Evolutionary conservation across 2,329 filamentous ascomycete genomes (phyloP), one percentile per base, ranked within the genome.

Genomic region (Shiraia bambusicola): DNA sequence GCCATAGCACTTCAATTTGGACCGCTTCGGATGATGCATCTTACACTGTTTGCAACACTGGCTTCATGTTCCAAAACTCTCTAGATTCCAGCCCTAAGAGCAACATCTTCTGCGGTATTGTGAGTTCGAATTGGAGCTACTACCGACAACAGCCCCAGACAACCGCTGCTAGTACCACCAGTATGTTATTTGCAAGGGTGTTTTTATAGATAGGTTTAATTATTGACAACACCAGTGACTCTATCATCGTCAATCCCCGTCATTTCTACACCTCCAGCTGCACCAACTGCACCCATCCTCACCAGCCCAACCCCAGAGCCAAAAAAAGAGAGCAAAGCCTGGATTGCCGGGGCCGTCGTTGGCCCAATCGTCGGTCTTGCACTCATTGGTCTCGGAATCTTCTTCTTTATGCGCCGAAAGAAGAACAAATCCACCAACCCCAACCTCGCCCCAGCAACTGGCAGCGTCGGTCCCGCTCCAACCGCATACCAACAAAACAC

Each of bases 31-130:
- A 34, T 4, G 50, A 57, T 28, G 12, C 14, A 1, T 53, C 50
- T 6, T 59, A 47, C 15, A 50, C 52, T 11, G 42, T 63, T 3
- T 65, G 61, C 37, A 65, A 65, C 37, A 60, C 60, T 0, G 55
- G 50, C 8, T 63, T 58, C 45, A 63, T 65, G 27, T 65, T 44
- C 37, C 58, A 62, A 38, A 61, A 57, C 33, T 47, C 47, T n/a
- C 47, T 47, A 13, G 59, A 63, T 34, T 54, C 57, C 6, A 55
- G 48, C 10, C 59, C 59, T 1, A 57, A 54, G 16, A 62, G 53
- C 2, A 54, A 65, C 28, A 65, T 65, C 28, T 43, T 60, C 11
- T 65, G 61, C 29, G 59, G 61, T 22, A 42, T 52, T 2, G 42
- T 28, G 5, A 49, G 50, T 15, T 36, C 47, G 3, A 54, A 55